Conservation (phyloP, 192 early-diverging fungal genomes). For the Phycomyces nitens region DNA sequence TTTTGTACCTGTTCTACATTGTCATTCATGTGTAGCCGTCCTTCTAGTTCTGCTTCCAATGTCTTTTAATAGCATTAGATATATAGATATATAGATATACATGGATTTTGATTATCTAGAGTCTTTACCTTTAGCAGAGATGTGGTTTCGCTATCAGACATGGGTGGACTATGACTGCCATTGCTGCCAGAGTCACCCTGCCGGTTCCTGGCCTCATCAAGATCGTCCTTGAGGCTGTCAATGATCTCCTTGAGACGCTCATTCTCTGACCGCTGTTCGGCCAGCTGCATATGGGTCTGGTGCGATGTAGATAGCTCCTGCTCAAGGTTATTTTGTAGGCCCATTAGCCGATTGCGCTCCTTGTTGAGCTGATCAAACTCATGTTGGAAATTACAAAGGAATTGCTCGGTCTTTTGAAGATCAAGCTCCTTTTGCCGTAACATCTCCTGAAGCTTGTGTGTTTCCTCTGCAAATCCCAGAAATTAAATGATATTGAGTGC, state of each 20-base stretch:
- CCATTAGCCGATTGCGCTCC: conserved; percentile 36
- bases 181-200: not conserved
- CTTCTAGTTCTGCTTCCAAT: conserved; percentile 21
- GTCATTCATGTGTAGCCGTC: not conserved
- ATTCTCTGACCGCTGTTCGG: conserved; percentile 40
- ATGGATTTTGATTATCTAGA: too few species aligned
- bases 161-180: not conserved
- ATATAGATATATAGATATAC: too few species aligned
- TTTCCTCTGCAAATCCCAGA: conserved; percentile 30
- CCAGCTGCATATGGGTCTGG: conserved; percentile 32
- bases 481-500: not conserved
- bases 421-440: conserved; percentile 36
- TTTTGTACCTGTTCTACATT: conserved; percentile 5
- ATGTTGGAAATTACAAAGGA: conserved; percentile 25
- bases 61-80: conserved; percentile 22
- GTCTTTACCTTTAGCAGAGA: conserved; percentile 3
- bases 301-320: conserved; percentile 29
- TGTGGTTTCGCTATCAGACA: conserved; percentile 6
- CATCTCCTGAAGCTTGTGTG: conserved; percentile 38
- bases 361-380: conserved; percentile 28
- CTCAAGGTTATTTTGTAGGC: conserved; percentile 26
- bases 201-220: conserved; percentile 33
- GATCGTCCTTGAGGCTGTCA: conserved; percentile 37
- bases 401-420: conserved; percentile 27
- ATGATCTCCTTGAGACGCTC: conserved; percentile 36